A percentile compares a stretch with the other conserved stretches of the same genome.
phyloP scores from a whole-genome alignment of 2,329 filamentous ascomycete species.

The Colletotrichum scovillei region DNA sequence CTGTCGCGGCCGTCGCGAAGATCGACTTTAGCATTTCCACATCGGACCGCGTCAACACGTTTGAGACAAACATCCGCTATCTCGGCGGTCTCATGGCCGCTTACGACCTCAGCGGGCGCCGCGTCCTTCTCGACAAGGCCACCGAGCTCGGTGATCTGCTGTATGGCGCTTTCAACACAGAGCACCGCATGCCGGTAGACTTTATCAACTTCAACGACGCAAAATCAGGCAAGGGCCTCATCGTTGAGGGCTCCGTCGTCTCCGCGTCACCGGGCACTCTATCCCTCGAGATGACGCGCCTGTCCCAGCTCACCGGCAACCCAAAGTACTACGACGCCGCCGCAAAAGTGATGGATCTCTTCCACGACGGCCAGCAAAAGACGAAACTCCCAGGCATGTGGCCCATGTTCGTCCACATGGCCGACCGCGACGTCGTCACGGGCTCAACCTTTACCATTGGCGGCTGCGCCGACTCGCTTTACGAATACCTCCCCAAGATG shows the following conservation, averaged over 20 bases:
- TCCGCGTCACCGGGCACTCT: conserved; percentile 70
- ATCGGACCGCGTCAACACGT: conserved; percentile 62
- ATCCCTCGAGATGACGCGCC: conserved; percentile 77
- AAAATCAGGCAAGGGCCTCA: conserved; percentile 48
- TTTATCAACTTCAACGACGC: conserved; percentile 57
- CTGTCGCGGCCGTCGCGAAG: conserved; percentile 53
- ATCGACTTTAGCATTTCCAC: conserved; percentile 61
- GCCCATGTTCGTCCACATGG: conserved; percentile 73
- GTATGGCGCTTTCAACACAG: conserved; percentile 75
- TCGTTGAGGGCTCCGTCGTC: conserved; percentile 50
- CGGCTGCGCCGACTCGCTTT: conserved; percentile 54
- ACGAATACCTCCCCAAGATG: conserved; percentile 55
- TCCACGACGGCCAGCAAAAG: conserved; percentile 72
- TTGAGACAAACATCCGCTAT: conserved; percentile 79
- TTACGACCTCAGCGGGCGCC: conserved; percentile 72
- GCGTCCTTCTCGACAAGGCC: conserved; percentile 69
- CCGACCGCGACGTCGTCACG: conserved; percentile 54
- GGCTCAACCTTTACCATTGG: conserved; percentile 49
- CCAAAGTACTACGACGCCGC: conserved; percentile 80
- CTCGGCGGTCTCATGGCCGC: conserved; percentile 76
- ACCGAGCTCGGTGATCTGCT: conserved; percentile 72
- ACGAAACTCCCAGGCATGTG: conserved; percentile 80
- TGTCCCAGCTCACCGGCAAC: conserved; percentile 79
- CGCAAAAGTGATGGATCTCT: conserved; percentile 73
- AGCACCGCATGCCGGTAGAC: conserved; percentile 70